A percentile compares a stretch with the other conserved stretches of the same genome.
phyloP scores from a whole-genome alignment of 257 asterid genomes.

The Penstemon barbatus region DNA sequence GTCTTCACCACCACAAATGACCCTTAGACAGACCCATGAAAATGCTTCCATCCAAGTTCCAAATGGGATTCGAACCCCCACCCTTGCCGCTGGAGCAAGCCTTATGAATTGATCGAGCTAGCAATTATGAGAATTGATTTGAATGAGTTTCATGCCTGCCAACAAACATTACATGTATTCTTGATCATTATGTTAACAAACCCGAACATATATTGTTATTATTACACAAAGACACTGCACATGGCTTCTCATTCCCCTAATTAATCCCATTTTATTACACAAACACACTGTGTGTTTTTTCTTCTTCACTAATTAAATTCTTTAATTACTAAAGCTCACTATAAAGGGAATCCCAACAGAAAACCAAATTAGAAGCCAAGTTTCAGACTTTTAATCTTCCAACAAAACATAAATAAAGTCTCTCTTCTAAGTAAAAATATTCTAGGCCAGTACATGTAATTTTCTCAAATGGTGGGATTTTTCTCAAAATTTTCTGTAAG shows the following conservation, averaged over 20 bases:
- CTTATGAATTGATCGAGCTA: no score
- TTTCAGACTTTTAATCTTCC: conserved; percentile 31
- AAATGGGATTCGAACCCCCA: no score
- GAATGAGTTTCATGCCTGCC: neutral
- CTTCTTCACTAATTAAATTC: neutral
- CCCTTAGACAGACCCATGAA: no score
- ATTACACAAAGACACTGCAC: conserved; percentile 25
- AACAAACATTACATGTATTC: neutral
- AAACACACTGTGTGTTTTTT: neutral
- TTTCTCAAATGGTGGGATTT: conserved; percentile 66
- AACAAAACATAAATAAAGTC: neutral
- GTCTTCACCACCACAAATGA: no score
- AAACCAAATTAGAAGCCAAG: conserved; percentile 31
- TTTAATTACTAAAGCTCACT: conserved; percentile 19
- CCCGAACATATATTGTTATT: conserved; percentile 16
- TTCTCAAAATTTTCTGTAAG: conserved; percentile 78
- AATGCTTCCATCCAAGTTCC: no score
- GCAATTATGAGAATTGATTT: no score
- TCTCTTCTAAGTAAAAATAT: conserved; percentile 19
- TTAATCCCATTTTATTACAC: neutral
- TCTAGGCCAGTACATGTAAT: no score
- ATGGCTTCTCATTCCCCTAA: conserved; percentile 16
- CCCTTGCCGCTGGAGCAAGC: no score
- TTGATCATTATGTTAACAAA: neutral
- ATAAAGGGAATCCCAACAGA: conserved; percentile 29